Evolutionary conservation across 1,139 yeast species (phyloP).

Genomic region (Saccharomyces hybrid): DNA sequence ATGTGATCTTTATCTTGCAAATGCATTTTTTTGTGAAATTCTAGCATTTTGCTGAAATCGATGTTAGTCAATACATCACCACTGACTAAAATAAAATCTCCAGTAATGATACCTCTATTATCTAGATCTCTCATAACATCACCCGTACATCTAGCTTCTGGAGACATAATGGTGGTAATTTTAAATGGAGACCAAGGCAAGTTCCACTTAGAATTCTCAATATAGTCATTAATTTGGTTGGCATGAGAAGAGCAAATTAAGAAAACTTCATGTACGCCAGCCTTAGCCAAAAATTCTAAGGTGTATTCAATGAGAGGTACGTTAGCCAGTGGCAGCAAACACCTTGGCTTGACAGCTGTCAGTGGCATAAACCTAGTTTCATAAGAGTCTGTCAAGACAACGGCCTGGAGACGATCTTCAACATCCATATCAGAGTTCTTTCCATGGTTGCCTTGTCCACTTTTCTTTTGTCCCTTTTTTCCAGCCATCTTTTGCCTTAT

Average conservation of each 20-base stretch:
- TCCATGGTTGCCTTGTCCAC: slow-evolving; percentile 31
- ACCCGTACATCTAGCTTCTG: slow-evolving; percentile 87
- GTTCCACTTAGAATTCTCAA: slow-evolving; percentile 78
- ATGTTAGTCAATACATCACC: slow-evolving; percentile 94
- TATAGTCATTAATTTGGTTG: slow-evolving; percentile 74
- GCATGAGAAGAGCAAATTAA: slow-evolving; percentile 88
- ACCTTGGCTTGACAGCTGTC: slow-evolving; percentile 76
- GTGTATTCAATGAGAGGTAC: slow-evolving; percentile 94
- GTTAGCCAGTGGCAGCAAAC: slow-evolving; percentile 84
- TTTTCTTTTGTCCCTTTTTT: slow-evolving; percentile 14
- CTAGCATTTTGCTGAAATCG: slow-evolving; percentile 66
- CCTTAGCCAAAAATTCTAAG: slow-evolving; percentile 82
- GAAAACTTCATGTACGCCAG: slow-evolving; percentile 84
- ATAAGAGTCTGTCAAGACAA: slow-evolving; percentile 88
- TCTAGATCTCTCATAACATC: slow-evolving; percentile 96
- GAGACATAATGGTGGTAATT: slow-evolving; percentile 69
- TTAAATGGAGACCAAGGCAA: slow-evolving; percentile 68
- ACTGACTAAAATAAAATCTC: slow-evolving; percentile 81
- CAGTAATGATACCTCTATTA: slow-evolving; percentile 77
- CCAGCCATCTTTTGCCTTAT: slow-evolving; percentile 16
- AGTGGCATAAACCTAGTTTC: slow-evolving; percentile 90
- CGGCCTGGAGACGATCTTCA: slow-evolving; percentile 81
- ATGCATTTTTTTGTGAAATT: slow-evolving; percentile 64
- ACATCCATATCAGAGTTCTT: slow-evolving; percentile 49
- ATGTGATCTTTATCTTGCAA: slow-evolving; percentile 79